These are phyloP conservation scores for Backusella luteola DNA, from an alignment of 192 early-diverging fungal species.

Conservation along the genomic window DNA sequence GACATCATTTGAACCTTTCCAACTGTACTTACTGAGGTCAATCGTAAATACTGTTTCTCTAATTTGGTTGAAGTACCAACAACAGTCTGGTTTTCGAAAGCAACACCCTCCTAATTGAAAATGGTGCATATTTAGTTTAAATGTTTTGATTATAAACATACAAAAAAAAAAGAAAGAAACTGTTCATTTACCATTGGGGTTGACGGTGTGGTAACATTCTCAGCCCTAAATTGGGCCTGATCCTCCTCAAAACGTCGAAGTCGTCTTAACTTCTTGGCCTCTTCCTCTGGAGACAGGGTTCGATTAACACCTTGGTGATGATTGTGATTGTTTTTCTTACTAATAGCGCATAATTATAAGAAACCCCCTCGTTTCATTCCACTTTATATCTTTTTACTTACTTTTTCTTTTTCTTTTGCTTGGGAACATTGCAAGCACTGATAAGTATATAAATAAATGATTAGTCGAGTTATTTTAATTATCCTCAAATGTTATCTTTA, in stretches of 20 bases:
- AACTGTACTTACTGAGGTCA: constrained; percentile 71
- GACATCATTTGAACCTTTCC: background rate
- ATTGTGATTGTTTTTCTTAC: constrained; percentile 12
- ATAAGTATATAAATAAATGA: background rate
- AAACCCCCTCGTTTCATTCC: background rate
- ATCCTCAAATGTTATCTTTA: constrained; percentile 15
- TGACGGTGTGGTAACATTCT: background rate
- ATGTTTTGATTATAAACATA: too few species aligned
- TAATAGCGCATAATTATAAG: background rate
- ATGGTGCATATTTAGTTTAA: background rate
- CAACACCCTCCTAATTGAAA: constrained; percentile 58
- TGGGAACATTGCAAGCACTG: background rate
- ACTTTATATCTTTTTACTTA: background rate
- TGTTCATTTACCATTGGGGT: background rate
- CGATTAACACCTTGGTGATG: background rate
- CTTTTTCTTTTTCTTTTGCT: constrained; percentile 11
- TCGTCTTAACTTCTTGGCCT: constrained; percentile 39
- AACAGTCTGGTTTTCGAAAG: constrained; percentile 83
- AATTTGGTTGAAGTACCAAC: constrained; percentile 82
- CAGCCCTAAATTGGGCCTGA: constrained; percentile 5
- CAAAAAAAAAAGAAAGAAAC: too few species aligned
- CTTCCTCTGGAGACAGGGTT: constrained; percentile 22
- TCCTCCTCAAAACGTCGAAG: constrained; percentile 35
- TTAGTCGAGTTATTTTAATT: background rate
- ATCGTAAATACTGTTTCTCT: constrained; percentile 87